Base-by-base conservation (phyloP, 495 filamentous ascomycete species). In the Neurospora hispaniola region DNA sequence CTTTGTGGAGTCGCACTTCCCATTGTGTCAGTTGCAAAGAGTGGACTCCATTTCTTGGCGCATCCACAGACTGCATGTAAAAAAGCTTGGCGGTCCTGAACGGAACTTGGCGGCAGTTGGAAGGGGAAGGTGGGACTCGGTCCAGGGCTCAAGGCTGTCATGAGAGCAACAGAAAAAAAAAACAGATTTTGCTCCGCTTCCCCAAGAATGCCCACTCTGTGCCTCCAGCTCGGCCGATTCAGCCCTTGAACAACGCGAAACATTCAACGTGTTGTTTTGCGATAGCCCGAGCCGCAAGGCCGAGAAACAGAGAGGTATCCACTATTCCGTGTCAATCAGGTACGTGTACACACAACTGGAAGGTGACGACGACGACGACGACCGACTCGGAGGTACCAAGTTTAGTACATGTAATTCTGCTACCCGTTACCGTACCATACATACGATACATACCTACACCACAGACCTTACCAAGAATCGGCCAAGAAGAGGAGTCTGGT, bases 401-500 rank as follows among this genome's bases (percentile, higher is more conserved):
- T 16, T 31, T 35, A 27, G 14, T 27, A 18, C 54, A 62, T 62
- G 48, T 31, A 23, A 59, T 8, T 62, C 5, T 66, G 27, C 31
- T 9, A 66, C 27, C 5, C 23, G 12, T 66, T 66, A 66, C 54
- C 54, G 27, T 66, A 66, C 54, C 27, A 31, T 31, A 38, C 27
- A 66, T 66, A 66, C 54, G 39, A 39, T 39, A 39, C 2, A 66
- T n/a, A n/a, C n/a, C 35, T 0, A 38, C 35, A 38, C 35, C 35
- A 62, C 54, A 9, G 14, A 35, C 54, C 54, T 31, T 35, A 31
- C 6, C 54, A 66, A 35, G 54, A 66, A 66, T 66, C 54, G 14
- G 54, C 54, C 27, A 66, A 66, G 54, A 9, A 35, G 76, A 78
- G 71, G 54, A 35, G 54, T 70, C 75, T 81, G 42, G 76, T 82